Evolutionary conservation across 768 basidiomycete genomes (phyloP).

Genomic region (Podaxis rugospora): DNA sequence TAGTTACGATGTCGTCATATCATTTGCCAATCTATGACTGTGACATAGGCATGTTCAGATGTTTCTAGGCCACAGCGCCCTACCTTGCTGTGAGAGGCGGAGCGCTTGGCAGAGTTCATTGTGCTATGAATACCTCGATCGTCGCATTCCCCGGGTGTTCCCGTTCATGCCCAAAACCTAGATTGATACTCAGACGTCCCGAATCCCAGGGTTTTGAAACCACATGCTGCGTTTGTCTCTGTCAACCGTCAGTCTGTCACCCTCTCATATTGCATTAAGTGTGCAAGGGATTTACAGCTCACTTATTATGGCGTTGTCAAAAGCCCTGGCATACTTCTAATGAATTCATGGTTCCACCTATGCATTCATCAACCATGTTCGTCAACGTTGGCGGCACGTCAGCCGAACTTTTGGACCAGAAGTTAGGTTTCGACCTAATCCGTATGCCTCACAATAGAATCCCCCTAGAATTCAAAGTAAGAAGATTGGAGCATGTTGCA

Average conservation of each 20-base stretch:
- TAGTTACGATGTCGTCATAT: neutral
- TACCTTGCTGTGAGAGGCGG: neutral
- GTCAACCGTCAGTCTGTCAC: neutral
- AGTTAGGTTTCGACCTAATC: neutral
- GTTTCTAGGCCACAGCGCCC: neutral
- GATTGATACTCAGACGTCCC: neutral
- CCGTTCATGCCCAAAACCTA: neutral
- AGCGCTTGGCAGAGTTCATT: neutral
- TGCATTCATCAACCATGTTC: neutral
- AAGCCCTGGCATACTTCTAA: neutral
- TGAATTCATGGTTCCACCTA: neutral
- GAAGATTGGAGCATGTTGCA: slow-evolving; percentile 1
- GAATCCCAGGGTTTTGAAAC: neutral
- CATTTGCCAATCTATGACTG: neutral
- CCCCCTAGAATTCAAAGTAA: neutral
- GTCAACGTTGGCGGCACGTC: neutral
- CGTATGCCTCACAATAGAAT: neutral
- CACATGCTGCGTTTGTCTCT: neutral
- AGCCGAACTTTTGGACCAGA: neutral
- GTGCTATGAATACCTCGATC: neutral
- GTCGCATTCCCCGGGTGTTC: neutral
- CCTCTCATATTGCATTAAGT: neutral
- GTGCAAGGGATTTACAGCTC: neutral
- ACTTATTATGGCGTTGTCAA: neutral
- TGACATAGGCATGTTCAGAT: neutral